These are phyloP conservation scores for Podila horticola DNA, from an alignment of 192 early-diverging fungal genomes.

Conservation along the genomic window DNA sequence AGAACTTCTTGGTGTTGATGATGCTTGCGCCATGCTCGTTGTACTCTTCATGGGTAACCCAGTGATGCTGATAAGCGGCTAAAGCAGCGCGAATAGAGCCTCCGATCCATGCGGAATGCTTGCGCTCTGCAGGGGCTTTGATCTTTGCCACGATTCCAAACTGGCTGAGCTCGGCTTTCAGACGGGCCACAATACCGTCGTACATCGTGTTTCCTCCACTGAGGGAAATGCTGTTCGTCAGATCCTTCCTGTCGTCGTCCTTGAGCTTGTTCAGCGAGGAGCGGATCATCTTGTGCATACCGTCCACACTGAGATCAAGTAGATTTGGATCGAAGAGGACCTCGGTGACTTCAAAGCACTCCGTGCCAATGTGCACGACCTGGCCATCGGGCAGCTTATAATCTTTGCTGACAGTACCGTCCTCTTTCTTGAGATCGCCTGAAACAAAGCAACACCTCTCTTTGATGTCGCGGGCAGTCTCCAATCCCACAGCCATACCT, in stretches of 20 bases:
- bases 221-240: slow-evolving; percentile 94
- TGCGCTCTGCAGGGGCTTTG: slow-evolving; percentile 96
- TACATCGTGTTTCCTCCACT: slow-evolving; percentile 93
- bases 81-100: slow-evolving; percentile 96
- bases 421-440: no score
- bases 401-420: slow-evolving; percentile 62
- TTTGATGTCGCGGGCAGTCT: no score
- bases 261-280: slow-evolving; percentile 97
- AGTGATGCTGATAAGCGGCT: slow-evolving; percentile 99
- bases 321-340: slow-evolving; percentile 96
- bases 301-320: slow-evolving; percentile 86
- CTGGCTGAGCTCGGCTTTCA: slow-evolving; percentile 96
- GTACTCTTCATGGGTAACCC: slow-evolving; percentile 98
- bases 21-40: slow-evolving; percentile 97
- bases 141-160: slow-evolving; percentile 98
- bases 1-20: slow-evolving; percentile 98
- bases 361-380: slow-evolving; percentile 96
- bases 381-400: slow-evolving; percentile 99
- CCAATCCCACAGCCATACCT: no score
- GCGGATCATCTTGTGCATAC: slow-evolving; percentile 97
- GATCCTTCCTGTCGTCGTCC: slow-evolving; percentile 91
- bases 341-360: slow-evolving; percentile 97
- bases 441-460: no score
- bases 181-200: slow-evolving; percentile 93
- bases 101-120: slow-evolving; percentile 99